Percentiles rank a stretch among this genome's conserved stretches.
These are phyloP conservation scores for Sordariomycetes sp. DNA, from an alignment of 2,329 filamentous ascomycete species.

Conservation along the genomic window DNA sequence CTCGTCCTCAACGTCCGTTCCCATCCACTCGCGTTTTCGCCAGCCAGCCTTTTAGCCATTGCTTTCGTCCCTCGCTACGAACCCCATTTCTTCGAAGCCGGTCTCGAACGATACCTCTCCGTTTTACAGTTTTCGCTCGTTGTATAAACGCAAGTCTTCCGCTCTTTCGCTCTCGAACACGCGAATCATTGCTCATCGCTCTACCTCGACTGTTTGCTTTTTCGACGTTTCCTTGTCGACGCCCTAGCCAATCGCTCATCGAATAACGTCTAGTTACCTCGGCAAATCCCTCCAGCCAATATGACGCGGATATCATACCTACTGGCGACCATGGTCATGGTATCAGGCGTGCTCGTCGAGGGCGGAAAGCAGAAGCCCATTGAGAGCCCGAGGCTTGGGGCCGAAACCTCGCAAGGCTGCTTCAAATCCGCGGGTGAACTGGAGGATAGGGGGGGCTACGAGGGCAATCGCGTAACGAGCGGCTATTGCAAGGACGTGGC, in stretches of 20 bases:
- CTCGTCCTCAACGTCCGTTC: background rate
- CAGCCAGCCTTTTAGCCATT: background rate
- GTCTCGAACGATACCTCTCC: background rate
- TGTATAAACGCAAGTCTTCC: background rate
- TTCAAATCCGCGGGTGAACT: slow-evolving; percentile 29
- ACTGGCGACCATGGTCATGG: background rate
- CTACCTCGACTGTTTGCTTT: background rate
- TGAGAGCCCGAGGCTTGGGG: slow-evolving; percentile 18
- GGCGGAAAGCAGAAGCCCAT: slow-evolving; percentile 19
- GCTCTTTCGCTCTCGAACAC: background rate
- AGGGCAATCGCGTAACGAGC: slow-evolving; percentile 15
- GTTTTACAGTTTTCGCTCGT: background rate
- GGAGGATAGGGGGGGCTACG: slow-evolving; percentile 11
- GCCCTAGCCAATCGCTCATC: background rate
- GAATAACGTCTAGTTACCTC: background rate
- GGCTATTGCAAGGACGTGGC: slow-evolving; percentile 24
- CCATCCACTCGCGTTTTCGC: background rate
- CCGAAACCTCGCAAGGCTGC: slow-evolving; percentile 35
- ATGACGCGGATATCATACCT: background rate
- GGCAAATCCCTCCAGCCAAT: background rate
- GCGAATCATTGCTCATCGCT: background rate
- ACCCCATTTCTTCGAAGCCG: background rate
- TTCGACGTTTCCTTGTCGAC: background rate
- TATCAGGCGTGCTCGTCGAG: background rate
- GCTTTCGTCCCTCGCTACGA: background rate